Evolutionary conservation across 257 asterid genomes (phyloP), one percentile per base, ranked within the genome.

Genomic region (Scutellaria baicalensis): DNA sequence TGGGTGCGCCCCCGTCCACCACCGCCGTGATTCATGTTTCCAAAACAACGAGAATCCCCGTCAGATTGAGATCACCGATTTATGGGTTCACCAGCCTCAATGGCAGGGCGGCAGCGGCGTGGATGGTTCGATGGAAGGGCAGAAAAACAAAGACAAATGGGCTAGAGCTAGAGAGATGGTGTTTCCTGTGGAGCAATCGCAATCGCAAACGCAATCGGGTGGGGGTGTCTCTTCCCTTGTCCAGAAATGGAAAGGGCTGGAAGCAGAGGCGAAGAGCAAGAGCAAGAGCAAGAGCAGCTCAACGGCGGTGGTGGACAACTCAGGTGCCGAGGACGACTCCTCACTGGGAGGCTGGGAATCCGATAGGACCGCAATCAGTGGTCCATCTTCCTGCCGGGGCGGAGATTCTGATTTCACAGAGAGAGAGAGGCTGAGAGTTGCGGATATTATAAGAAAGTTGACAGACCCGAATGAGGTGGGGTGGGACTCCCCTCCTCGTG

Each of bases 211-310:
- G 9, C 79, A 76, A 69, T 44, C 59, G 27, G 83, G 88, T 0
- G 95, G 89, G 0, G 94, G 90, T 13, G 96, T 92, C 6, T 89
- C 98, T 12, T 88, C 95, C 39, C 87, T 92, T 36, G 88, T 92
- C 18, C 90, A 73, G 69, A 88, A 84, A 77, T 92, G 96, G 96
- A 81, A 76, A 70, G 85, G 79, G 33, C 82, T 86, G 57, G 96
- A 85, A 86, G 81, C 87, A 0, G 86, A 69, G 31, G 67, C 83
- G 1, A 79, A 77, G 65, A 42, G 63, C 72, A 27, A n/a, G 48
- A 39, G 64, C n/a, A n/a, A n/a, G n/a, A n/a, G 72, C 61, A 82
- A 35, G 43, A 60, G 14, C 42, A 51, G 11, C 63, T 3, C 70
- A 0, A 23, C 66, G 5, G 11, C 23, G 40, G 13, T 7, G 8